These are phyloP conservation scores for Kazachstania sp. DNA, from an alignment of 1,139 yeast species.

Conservation along the genomic window DNA sequence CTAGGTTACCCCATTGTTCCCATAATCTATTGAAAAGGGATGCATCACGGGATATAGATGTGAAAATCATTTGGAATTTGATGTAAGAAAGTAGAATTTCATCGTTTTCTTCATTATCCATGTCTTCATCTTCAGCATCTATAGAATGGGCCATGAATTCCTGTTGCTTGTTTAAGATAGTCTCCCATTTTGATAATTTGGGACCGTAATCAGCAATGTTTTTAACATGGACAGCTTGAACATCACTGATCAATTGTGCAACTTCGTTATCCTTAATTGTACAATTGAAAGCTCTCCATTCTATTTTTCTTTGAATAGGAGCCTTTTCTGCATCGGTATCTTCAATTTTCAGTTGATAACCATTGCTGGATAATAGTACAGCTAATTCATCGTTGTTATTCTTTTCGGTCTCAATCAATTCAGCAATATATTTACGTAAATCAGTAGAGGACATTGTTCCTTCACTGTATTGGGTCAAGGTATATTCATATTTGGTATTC, in stretches of 20 bases:
- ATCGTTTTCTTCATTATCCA: constrained; percentile 55
- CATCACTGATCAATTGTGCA: constrained; percentile 43
- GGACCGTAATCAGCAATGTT: constrained; percentile 38
- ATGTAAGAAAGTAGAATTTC: constrained; percentile 70
- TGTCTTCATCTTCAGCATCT: constrained; percentile 23
- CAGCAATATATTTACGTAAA: constrained; percentile 17
- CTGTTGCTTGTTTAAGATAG: constrained; percentile 44
- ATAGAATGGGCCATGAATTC: constrained; percentile 35
- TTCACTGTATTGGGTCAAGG: constrained; percentile 24
- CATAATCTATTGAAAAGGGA: constrained; percentile 37
- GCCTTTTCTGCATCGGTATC: constrained; percentile 20
- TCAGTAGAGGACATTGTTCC: constrained; percentile 18
- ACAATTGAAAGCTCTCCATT: constrained; percentile 75
- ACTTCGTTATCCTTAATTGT: constrained; percentile 61
- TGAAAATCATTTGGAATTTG: constrained; percentile 56
- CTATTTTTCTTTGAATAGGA: constrained; percentile 35
- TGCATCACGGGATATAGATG: constrained; percentile 66
- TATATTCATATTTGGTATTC: constrained; percentile 23
- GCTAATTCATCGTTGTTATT: constrained; percentile 35
- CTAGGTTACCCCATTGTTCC: constrained; percentile 22
- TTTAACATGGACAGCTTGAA: constrained; percentile 23
- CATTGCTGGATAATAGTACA: constrained; percentile 35
- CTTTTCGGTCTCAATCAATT: constrained; percentile 13
- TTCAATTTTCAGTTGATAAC: constrained; percentile 17
- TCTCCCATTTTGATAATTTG: constrained; percentile 48